These are phyloP conservation scores for Trichoderma pleuroti DNA, from an alignment of 2,329 filamentous ascomycete genomes.

Conservation along the genomic window DNA sequence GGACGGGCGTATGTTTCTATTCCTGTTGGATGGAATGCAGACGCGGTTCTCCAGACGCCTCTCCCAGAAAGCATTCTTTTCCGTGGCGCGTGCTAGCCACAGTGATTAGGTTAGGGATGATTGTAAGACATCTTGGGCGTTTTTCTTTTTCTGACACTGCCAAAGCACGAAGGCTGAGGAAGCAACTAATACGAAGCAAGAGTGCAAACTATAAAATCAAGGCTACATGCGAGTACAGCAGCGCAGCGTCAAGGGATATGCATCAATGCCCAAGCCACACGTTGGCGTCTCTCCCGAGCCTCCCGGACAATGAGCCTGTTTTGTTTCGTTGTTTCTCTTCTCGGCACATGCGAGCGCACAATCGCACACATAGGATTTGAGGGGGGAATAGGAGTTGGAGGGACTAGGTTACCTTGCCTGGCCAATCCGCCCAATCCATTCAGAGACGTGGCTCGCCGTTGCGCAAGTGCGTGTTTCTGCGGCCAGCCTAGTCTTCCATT, in stretches of 20 bases:
- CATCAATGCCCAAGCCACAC: conserved; percentile 2
- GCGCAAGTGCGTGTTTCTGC: background rate
- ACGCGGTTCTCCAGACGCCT: background rate
- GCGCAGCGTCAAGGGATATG: background rate
- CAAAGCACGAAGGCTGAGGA: background rate
- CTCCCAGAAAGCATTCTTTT: background rate
- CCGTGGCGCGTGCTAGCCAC: background rate
- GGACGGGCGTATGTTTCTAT: background rate
- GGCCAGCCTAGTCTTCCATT: background rate
- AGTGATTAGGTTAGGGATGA: background rate
- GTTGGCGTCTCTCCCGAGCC: background rate
- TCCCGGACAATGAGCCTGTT: background rate
- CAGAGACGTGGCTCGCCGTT: background rate
- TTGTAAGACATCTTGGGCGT: background rate
- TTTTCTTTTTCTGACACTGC: background rate
- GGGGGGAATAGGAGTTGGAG: background rate
- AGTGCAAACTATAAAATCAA: background rate
- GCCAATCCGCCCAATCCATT: background rate
- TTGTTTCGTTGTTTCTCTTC: background rate
- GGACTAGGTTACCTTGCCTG: background rate
- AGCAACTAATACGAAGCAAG: background rate
- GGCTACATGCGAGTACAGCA: background rate
- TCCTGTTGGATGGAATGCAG: background rate
- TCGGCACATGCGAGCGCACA: background rate
- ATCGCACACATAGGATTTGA: background rate